A percentile compares a stretch with the other conserved stretches of the same genome.
These are phyloP conservation scores for Dendrobium chrysotoxum DNA, from an alignment of 106 monocot genomes.

Conservation along the genomic window DNA sequence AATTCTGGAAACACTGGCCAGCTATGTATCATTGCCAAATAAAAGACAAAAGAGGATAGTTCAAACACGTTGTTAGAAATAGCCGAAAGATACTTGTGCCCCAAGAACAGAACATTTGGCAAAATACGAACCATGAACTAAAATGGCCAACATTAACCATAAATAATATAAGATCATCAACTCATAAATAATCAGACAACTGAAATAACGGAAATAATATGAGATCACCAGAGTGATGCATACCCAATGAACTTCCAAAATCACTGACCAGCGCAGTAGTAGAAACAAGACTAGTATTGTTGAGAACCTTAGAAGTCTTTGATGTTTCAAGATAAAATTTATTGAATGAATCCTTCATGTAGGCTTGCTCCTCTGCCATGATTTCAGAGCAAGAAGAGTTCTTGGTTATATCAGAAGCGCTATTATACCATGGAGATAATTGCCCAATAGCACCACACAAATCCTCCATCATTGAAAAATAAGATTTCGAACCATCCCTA, in stretches of 20 bases:
- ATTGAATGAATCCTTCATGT: not conserved
- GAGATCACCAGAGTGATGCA: constrained; percentile 19
- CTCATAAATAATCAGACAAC: not conserved
- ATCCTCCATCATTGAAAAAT: constrained; percentile 9
- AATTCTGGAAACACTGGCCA: too few relatives aligned
- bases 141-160: too few relatives aligned
- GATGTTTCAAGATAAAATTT: not conserved
- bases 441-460: not conserved
- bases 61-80: too few relatives aligned
- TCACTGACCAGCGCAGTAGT: not conserved
- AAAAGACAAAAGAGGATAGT: too few relatives aligned
- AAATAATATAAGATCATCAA: not conserved
- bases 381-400: not conserved
- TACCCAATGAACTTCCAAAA: not conserved
- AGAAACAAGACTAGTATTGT: not conserved
- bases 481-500: constrained; percentile 6
- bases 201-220: not conserved
- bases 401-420: not conserved
- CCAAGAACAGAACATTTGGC: too few relatives aligned
- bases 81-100: too few relatives aligned
- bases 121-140: too few relatives aligned
- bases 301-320: not conserved
- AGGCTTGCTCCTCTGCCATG: not conserved
- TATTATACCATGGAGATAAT: not conserved
- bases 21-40: too few relatives aligned